Percentiles rank a stretch among this genome's conserved stretches.
Conservation (phyloP, 805 yeast genomes). For the Clavispora carvajalis region DNA sequence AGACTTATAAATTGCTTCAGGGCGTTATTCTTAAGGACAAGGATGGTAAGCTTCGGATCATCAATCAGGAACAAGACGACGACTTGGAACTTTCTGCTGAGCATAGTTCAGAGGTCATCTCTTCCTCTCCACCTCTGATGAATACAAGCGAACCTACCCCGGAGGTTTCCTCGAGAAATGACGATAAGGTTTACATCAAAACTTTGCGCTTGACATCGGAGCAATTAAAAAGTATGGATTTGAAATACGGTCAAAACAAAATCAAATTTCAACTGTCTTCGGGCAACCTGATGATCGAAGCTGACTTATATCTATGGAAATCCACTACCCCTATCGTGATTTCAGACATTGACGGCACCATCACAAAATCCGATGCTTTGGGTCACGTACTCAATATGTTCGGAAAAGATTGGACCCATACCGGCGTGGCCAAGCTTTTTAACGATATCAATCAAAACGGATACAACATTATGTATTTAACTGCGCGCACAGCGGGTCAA, state of each 20-base stretch:
- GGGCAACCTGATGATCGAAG: constrained; percentile 70
- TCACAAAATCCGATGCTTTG: constrained; percentile 94
- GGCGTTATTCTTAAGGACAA: constrained; percentile 47
- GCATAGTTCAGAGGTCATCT: constrained; percentile 4
- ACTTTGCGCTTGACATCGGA: constrained; percentile 89
- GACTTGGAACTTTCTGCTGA: constrained; percentile 6
- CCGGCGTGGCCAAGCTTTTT: constrained; percentile 88
- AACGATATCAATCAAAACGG: constrained; percentile 86
- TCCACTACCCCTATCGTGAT: constrained; percentile 84
- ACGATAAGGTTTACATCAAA: constrained; percentile 56
- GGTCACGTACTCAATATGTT: constrained; percentile 92
- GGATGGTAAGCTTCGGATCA: constrained; percentile 62
- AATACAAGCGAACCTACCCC: background rate
- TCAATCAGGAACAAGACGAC: constrained; percentile 18
- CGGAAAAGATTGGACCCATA: constrained; percentile 97
- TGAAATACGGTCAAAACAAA: constrained; percentile 75
- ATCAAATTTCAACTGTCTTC: constrained; percentile 74
- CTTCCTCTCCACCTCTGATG: background rate
- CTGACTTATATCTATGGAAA: constrained; percentile 81
- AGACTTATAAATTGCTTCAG: constrained; percentile 30
- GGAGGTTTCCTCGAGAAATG: background rate
- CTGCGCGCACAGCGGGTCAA: constrained; percentile 93
- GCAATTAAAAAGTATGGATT: constrained; percentile 67
- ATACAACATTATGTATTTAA: constrained; percentile 86
- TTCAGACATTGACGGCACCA: constrained; percentile 96